Conservation (phyloP, 306 rosid species). For the Cicer bijugum region DNA sequence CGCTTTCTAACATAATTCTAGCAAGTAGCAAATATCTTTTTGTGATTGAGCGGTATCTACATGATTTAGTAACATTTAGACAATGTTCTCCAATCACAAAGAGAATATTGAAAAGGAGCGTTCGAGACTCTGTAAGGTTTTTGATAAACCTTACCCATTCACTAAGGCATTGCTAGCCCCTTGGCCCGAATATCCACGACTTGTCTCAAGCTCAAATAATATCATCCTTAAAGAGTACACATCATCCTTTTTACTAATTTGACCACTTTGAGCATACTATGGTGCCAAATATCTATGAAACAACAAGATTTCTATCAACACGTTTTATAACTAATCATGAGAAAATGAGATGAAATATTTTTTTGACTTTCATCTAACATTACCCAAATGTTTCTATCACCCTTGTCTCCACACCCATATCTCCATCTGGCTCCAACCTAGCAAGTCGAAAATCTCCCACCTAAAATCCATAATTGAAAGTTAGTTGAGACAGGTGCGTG, state of each 20-base stretch:
- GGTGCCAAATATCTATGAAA: constrained; percentile 85
- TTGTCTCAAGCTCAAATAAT: constrained; percentile 86
- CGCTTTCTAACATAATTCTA: no score
- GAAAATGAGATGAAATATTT: constrained; percentile 34
- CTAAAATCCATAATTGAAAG: constrained; percentile 52
- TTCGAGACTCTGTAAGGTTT: no score
- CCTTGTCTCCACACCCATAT: constrained; percentile 88
- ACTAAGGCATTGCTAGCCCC: constrained; percentile 92
- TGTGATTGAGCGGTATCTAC: no score
- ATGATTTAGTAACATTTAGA: no score
- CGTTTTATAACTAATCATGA: constrained; percentile 11
- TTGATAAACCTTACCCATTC: constrained; percentile 73
- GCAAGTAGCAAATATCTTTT: no score
- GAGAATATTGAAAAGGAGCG: no score
- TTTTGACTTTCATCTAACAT: constrained; percentile 1
- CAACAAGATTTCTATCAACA: constrained; percentile 23
- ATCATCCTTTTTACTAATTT: constrained; percentile 95
- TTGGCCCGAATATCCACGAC: constrained; percentile 80
- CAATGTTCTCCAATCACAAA: no score
- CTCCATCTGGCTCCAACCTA: constrained; percentile 98
- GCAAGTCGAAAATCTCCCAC: constrained; percentile 99
- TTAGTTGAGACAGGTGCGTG: constrained; percentile 44
- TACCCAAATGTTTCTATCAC: constrained; percentile 97
- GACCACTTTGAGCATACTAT: constrained; percentile 97
- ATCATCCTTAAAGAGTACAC: constrained; percentile 93